phyloP scores from a whole-genome alignment of 371 early-diverging fungal genomes.

The Lichtheimia corymbifera region DNA sequence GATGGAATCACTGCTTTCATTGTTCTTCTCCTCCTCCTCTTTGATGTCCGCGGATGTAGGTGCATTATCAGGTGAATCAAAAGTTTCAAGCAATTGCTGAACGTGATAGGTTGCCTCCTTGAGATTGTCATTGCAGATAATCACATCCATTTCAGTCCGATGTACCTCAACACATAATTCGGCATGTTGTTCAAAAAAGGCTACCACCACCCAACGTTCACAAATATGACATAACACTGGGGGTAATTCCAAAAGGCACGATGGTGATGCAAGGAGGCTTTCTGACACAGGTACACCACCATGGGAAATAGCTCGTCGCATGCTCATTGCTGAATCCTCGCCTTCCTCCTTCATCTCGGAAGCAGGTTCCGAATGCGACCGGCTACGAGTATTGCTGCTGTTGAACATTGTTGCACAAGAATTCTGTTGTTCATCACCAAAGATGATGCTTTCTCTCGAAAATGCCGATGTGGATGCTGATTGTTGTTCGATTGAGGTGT shows the following conservation, averaged over 20 bases:
- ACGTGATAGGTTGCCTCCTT: conserved; percentile 60
- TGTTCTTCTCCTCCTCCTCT: neutral
- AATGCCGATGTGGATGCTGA: conserved; percentile 3
- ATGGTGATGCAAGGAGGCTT: conserved; percentile 13
- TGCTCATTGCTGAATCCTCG: conserved; percentile 7
- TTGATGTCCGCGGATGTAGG: conserved; percentile 5
- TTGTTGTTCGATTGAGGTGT: conserved; percentile 1
- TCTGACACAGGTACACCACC: conserved; percentile 22
- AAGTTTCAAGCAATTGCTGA: conserved; percentile 56
- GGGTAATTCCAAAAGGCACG: conserved; percentile 31
- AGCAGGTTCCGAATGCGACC: conserved; percentile 23
- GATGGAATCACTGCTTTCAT: conserved; percentile 18
- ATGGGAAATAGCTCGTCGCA: conserved; percentile 30
- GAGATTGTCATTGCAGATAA: conserved; percentile 71
- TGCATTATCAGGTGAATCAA: too few relatives aligned
- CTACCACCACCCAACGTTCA: conserved; percentile 74
- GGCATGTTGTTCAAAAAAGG: conserved; percentile 79
- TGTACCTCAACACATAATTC: conserved; percentile 76
- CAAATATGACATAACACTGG: conserved; percentile 80
- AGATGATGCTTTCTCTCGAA: neutral
- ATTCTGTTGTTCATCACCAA: neutral
- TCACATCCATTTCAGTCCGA: conserved; percentile 77
- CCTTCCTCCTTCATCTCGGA: conserved; percentile 1
- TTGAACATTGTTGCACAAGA: neutral
- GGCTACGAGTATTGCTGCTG: conserved; percentile 2